Evolutionary conservation across 306 rosid species (phyloP), one percentile per base, ranked within the genome.

Genomic region (Cucurbita maxima): DNA sequence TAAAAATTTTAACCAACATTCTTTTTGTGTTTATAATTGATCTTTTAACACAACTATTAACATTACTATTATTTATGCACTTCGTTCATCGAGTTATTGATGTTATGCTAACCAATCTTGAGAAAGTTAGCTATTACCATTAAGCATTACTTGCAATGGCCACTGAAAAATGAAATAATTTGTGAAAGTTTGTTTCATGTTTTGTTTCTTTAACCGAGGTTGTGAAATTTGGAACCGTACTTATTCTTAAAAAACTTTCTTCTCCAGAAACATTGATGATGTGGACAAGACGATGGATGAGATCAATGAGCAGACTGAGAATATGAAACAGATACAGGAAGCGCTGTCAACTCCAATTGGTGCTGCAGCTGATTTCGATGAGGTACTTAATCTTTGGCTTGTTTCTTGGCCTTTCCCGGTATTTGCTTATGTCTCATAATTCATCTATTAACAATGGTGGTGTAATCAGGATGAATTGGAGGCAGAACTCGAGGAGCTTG

Each of bases 231-330:
- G 20, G 41, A 47, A 7, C 1, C 2, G 18, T 5, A 25, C 5
- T 19, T 43, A 12, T 2, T 12, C 22, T 34, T 1, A 16, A 38
- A 16, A 12, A 25, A 34, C 4, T 50, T 55, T 76, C 9, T 44
- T 52, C 45, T 58, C 59, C 88, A 94, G 98, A 79, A 94, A 90
- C 78, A 94, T 94, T 69, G 97, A 94, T 71, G 97, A 94, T 47
- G 98, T 94, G 38, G 98, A 94, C 84, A 90, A 91, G 81, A 89
- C 97, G 59, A 91, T 94, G 97, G 98, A 94, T 80, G 98, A 94
- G 89, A 94, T 94, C 62, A 94, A 94, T 77, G 98, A 94, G 80
- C 98, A 94, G 80, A 94, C 97, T 0, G 98, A 94, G 83, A 94
- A 90, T 80, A 94, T 94, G 98, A 94, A 94, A 74, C 94, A 87